Evolutionary conservation across 495 filamentous ascomycete genomes (phyloP).

Genomic region (Daldinia decipiens): DNA sequence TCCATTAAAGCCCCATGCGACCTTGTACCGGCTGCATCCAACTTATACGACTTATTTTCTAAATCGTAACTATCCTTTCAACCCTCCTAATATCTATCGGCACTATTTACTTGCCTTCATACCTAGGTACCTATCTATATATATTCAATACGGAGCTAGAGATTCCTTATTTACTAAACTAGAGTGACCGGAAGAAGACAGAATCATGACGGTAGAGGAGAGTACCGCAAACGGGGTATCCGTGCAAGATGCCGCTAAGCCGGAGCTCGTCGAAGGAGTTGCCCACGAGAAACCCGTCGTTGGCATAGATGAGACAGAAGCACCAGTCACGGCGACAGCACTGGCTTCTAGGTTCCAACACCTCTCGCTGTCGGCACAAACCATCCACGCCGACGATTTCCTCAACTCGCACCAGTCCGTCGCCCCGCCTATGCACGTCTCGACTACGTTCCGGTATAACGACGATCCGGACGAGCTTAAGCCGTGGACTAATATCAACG

Average conservation of each 20-base stretch:
- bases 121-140: no score
- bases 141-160: background rate
- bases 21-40: no score
- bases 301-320: constrained; percentile 12
- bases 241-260: constrained; percentile 31
- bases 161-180: background rate
- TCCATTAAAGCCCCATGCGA: no score
- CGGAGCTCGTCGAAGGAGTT: constrained; percentile 35
- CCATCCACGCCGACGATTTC: constrained; percentile 88
- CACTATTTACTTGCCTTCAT: background rate
- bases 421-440: constrained; percentile 84
- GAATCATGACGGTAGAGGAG: constrained; percentile 37
- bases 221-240: constrained; percentile 19
- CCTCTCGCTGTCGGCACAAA: constrained; percentile 70
- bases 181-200: background rate
- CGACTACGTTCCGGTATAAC: constrained; percentile 87
- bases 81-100: background rate
- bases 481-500: constrained; percentile 58
- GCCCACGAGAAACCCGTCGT: constrained; percentile 38
- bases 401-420: constrained; percentile 78
- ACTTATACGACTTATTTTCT: constrained; percentile 7
- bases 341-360: constrained; percentile 43
- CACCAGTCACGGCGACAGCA: constrained; percentile 16
- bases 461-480: constrained; percentile 70
- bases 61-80: background rate